Percentiles rank a stretch among this genome's conserved stretches.
Conservation (phyloP, 495 filamentous ascomycete genomes). For the Glutinoglossum americanum region DNA sequence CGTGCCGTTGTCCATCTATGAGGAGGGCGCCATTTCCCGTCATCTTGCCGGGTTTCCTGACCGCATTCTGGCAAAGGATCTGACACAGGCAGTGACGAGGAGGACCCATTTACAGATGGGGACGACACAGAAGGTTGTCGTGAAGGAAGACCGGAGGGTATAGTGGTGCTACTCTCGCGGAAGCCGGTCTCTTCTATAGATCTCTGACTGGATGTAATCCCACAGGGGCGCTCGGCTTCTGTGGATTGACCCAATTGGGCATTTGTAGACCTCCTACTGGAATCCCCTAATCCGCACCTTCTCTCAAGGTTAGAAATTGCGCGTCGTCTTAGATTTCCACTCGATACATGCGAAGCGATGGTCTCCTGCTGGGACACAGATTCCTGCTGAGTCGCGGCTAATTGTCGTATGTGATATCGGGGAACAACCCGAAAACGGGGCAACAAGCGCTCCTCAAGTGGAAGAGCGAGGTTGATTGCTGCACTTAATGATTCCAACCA, state of each 20-base stretch:
- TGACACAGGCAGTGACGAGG: neutral
- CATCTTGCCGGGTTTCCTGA: neutral
- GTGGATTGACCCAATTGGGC: neutral
- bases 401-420: constrained; percentile 14
- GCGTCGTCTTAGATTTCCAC: neutral
- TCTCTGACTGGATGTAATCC: neutral
- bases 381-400: neutral
- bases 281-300: neutral
- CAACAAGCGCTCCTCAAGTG: constrained; percentile 31
- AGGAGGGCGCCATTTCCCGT: constrained; percentile 28
- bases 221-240: neutral
- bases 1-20: constrained; percentile 25
- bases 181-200: neutral
- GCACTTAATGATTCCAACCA: constrained; percentile 32
- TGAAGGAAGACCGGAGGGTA: neutral
- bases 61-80: neutral
- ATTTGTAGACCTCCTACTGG: neutral
- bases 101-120: neutral
- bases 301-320: neutral
- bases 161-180: neutral
- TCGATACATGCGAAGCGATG: neutral
- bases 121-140: neutral
- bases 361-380: neutral
- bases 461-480: constrained; percentile 28
- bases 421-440: constrained; percentile 30